Conservation (phyloP, 495 filamentous ascomycete genomes). For the Xylaria acuta region DNA sequence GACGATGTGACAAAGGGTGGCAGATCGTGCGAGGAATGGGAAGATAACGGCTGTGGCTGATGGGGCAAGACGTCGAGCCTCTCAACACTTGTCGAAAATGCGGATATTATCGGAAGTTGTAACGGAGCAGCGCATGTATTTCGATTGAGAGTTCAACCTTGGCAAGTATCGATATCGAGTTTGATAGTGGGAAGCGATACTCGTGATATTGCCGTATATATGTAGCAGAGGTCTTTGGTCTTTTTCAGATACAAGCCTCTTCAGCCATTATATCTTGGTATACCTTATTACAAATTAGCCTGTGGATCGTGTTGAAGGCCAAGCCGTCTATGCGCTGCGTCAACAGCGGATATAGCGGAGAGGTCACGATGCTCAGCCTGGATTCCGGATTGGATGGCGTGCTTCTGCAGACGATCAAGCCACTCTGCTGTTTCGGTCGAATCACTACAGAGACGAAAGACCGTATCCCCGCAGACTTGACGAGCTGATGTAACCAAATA, state of each 20-base stretch:
- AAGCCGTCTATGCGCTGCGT: background rate
- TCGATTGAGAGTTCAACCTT: background rate
- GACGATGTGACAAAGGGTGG: background rate
- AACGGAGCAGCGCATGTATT: background rate
- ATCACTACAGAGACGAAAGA: background rate
- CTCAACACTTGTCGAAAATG: background rate
- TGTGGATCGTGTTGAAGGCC: background rate
- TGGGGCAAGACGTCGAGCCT: background rate
- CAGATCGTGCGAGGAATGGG: conserved; percentile 11
- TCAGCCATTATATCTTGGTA: background rate
- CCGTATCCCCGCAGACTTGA: background rate
- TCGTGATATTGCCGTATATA: background rate
- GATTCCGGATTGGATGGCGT: conserved; percentile 8
- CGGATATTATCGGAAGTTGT: background rate
- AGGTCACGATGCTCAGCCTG: conserved; percentile 5
- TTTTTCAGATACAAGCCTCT: background rate
- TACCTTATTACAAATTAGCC: background rate
- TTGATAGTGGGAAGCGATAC: background rate
- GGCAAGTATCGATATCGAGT: background rate
- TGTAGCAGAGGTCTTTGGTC: background rate
- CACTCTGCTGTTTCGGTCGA: background rate
- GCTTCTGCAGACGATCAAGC: conserved; percentile 11
- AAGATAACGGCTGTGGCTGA: conserved; percentile 5
- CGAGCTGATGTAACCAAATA: background rate
- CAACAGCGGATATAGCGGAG: conserved; percentile 1